Evolutionary conservation across 129 eudicot species (phyloP).

Genomic region (Pseudognaphalium luteoalbum): DNA sequence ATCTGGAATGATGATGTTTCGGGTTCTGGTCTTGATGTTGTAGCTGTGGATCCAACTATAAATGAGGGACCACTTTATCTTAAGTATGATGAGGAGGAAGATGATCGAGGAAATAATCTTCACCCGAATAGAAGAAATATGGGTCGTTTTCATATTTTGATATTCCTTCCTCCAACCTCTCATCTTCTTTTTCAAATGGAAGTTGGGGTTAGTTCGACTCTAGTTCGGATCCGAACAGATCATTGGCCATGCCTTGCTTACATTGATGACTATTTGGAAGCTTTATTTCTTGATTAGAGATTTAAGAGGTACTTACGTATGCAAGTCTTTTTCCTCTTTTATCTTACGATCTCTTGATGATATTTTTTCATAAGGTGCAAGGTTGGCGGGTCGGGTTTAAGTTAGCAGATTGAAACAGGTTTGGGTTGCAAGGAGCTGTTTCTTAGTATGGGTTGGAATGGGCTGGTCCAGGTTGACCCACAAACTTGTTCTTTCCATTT

Average conservation of each 20-base stretch:
- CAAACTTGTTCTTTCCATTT: background rate
- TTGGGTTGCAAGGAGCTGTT: background rate
- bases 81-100: constrained; percentile 64
- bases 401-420: background rate
- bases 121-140: constrained; percentile 48
- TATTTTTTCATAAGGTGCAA: background rate
- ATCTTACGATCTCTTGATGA: background rate
- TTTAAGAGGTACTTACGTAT: constrained; percentile 15
- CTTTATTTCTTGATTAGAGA: constrained; percentile 50
- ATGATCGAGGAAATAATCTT: constrained; percentile 42
- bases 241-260: constrained; percentile 99
- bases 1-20: constrained; percentile 50
- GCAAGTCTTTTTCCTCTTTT: background rate
- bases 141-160: constrained; percentile 73
- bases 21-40: constrained; percentile 48
- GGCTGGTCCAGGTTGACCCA: background rate
- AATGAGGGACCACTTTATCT: constrained; percentile 71
- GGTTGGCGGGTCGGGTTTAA: background rate
- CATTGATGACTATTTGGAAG: constrained; percentile 91
- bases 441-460: constrained; percentile 1
- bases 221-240: constrained; percentile 90
- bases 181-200: constrained; percentile 95
- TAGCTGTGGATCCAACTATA: constrained; percentile 34
- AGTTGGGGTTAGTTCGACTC: constrained; percentile 67
- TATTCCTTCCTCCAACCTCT: constrained; percentile 89